A percentile compares a stretch with the other conserved stretches of the same genome.
Evolutionary conservation across 1,284 basidiomycete genomes (phyloP).

Genomic region (Puccinia horiana): DNA sequence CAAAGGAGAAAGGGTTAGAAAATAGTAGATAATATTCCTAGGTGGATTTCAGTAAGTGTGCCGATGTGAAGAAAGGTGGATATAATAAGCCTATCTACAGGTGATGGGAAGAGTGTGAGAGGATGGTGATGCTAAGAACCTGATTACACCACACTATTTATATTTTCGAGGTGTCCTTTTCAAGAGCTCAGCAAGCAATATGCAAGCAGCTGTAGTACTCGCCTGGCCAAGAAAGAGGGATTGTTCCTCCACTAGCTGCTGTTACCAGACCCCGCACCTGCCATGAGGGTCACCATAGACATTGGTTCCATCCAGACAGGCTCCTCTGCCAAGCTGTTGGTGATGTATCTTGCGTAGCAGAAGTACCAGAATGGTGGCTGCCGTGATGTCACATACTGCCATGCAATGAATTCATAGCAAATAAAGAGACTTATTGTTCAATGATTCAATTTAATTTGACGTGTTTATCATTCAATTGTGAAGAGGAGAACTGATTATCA

Average conservation of each 20-base stretch:
- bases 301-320: background rate
- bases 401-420: background rate
- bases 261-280: background rate
- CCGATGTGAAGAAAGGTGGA: background rate
- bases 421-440: no score
- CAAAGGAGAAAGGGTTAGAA: background rate
- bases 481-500: no score
- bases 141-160: background rate
- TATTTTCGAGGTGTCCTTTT: background rate
- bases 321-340: background rate
- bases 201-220: background rate
- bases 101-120: background rate
- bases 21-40: background rate
- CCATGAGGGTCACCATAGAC: background rate
- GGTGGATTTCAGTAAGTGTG: background rate
- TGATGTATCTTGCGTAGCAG: background rate
- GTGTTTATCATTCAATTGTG: no score
- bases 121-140: background rate
- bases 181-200: background rate
- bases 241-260: background rate
- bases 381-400: background rate
- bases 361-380: background rate
- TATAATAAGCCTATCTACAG: background rate
- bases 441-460: no score
- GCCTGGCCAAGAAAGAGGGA: background rate